Evolutionary conservation across 208 protist species (phyloP).

Genomic region (Perkinsela sp.): DNA sequence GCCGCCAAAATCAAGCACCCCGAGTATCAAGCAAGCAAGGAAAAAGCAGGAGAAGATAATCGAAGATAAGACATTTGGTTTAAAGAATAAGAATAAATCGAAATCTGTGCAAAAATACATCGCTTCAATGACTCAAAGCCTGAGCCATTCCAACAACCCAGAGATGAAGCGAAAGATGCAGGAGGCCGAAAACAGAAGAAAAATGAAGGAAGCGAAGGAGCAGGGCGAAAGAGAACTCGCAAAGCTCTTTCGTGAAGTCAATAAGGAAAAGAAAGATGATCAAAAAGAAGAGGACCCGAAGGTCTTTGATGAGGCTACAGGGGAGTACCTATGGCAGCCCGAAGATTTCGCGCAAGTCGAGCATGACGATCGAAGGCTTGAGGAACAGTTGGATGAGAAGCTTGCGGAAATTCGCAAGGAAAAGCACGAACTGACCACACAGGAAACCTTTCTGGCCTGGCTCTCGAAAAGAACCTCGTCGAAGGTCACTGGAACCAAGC

Average conservation of each 20-base stretch:
- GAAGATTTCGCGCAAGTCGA: slow-evolving; percentile 60
- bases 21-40: slow-evolving; percentile 33
- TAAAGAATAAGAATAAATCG: slow-evolving; percentile 71
- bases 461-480: not conserved
- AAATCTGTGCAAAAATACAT: slow-evolving; percentile 61
- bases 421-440: not conserved
- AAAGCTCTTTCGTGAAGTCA: slow-evolving; percentile 34
- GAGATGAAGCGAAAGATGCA: slow-evolving; percentile 28
- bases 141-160: slow-evolving; percentile 22
- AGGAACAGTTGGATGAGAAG: slow-evolving; percentile 52
- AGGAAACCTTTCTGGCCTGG: not conserved
- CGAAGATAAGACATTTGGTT: slow-evolving; percentile 66
- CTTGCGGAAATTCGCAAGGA: slow-evolving; percentile 24
- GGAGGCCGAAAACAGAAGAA: slow-evolving; percentile 15
- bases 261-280: slow-evolving; percentile 6
- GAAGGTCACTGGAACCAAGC: not conserved
- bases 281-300: slow-evolving; percentile 4
- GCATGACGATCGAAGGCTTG: slow-evolving; percentile 32
- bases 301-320: slow-evolving; percentile 20
- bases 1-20: slow-evolving; percentile 2
- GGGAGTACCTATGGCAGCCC: slow-evolving; percentile 51
- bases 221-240: slow-evolving; percentile 43
- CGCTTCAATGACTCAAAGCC: slow-evolving; percentile 21
- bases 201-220: slow-evolving; percentile 32
- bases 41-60: slow-evolving; percentile 61